These are phyloP conservation scores for Echeveria elegans DNA, from an alignment of 164 flowering plant species.

Conservation along the genomic window DNA sequence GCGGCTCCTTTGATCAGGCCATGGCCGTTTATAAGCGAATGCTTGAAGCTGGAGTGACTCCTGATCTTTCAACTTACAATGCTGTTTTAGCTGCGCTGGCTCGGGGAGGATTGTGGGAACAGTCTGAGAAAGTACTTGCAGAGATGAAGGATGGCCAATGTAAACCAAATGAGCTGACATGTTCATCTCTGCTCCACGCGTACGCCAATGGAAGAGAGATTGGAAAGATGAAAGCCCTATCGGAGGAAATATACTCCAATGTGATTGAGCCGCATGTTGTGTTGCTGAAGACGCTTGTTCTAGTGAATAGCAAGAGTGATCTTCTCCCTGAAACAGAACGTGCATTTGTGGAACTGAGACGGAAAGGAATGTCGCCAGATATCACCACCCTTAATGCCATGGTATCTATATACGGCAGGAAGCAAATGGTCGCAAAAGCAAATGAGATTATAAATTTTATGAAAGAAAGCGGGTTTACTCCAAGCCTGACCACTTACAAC, in stretches of 20 bases:
- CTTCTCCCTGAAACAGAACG: conserved; percentile 64
- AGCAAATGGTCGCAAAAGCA: conserved; percentile 63
- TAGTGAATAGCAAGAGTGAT: conserved; percentile 75
- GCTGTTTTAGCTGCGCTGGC: conserved; percentile 87
- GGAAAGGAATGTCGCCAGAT: conserved; percentile 53
- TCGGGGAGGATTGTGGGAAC: conserved; percentile 83
- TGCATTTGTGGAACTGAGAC: conserved; percentile 63
- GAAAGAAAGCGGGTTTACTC: conserved; percentile 65
- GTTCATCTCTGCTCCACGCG: conserved; percentile 59
- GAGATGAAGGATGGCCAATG: conserved; percentile 70
- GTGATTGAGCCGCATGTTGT: conserved; percentile 41
- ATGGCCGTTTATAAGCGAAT: conserved; percentile 63
- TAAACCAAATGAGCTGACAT: conserved; percentile 74
- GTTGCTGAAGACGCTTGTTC: conserved; percentile 71
- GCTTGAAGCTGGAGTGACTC: conserved; percentile 60
- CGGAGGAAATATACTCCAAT: conserved; percentile 69
- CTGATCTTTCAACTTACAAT: conserved; percentile 89
- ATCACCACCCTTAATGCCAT: conserved; percentile 69
- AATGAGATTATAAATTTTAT: conserved; percentile 60
- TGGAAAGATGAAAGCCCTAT: conserved; percentile 55
- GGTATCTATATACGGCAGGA: conserved; percentile 81
- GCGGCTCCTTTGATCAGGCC: conserved; percentile 71
- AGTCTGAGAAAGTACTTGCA: conserved; percentile 69
- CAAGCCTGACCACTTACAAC: conserved; percentile 80
- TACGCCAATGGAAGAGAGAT: no score